A percentile compares a stretch with the other conserved stretches of the same genome.
Conservation (phyloP, 768 basidiomycete species). For the Phylloporus arenicola region DNA sequence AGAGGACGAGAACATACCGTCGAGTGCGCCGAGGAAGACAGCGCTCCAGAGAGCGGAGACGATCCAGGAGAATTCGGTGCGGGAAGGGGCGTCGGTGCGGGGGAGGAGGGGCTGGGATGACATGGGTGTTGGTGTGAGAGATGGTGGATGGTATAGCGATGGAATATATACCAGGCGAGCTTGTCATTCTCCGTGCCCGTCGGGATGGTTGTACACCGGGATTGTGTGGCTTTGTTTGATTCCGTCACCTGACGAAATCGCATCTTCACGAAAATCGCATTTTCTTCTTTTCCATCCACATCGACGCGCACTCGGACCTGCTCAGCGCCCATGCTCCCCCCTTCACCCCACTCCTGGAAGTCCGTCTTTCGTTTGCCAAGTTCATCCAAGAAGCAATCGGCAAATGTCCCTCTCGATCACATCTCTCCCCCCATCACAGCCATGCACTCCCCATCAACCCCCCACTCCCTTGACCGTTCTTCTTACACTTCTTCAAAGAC, state of each 20-base stretch:
- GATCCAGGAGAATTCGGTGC: conserved; percentile 60
- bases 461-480: conserved; percentile 52
- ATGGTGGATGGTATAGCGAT: not conserved
- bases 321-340: conserved; percentile 11
- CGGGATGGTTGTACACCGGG: conserved; percentile 9
- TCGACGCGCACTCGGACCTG: conserved; percentile 21
- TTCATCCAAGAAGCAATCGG: conserved; percentile 54
- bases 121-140: conserved; percentile 1
- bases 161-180: conserved; percentile 23
- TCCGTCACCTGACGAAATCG: not conserved
- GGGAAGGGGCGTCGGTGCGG: conserved; percentile 30
- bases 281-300: conserved; percentile 1
- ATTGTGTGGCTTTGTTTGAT: not conserved
- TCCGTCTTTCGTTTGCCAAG: conserved; percentile 67
- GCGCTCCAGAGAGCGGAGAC: conserved; percentile 76
- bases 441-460: conserved; percentile 46
- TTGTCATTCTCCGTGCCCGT: conserved; percentile 31
- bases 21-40: conserved; percentile 79
- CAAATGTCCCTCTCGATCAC: conserved; percentile 43
- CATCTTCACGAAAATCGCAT: not conserved
- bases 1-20: conserved; percentile 46
- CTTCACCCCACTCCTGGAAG: conserved; percentile 48
- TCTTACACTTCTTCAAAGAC: conserved; percentile 78
- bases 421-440: conserved; percentile 20
- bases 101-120: conserved; percentile 54